Percentiles rank a stretch among this genome's conserved stretches.
These are phyloP conservation scores for Globomyces pollinis-pini DNA, from an alignment of 192 early-diverging fungal species.

Conservation along the genomic window DNA sequence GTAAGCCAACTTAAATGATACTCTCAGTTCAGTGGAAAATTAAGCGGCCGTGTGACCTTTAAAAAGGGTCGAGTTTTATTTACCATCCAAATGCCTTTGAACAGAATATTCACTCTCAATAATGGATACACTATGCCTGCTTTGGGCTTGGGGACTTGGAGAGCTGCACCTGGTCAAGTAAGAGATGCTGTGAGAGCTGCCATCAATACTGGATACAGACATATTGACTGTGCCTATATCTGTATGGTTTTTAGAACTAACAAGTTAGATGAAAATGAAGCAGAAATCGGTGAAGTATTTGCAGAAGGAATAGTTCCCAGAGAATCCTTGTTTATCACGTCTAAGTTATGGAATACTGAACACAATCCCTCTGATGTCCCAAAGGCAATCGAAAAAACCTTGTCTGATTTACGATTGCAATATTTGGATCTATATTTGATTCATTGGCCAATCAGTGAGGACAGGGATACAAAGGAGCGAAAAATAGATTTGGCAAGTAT, in stretches of 20 bases:
- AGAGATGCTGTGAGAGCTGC: slow-evolving; percentile 58
- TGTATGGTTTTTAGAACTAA: too few relatives aligned
- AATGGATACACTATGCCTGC: slow-evolving; percentile 19
- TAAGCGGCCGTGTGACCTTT: too few relatives aligned
- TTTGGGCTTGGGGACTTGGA: slow-evolving; percentile 29
- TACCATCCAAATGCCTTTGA: background rate
- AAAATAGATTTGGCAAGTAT: slow-evolving; percentile 43
- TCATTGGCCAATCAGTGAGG: slow-evolving; percentile 72
- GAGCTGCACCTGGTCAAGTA: slow-evolving; percentile 24
- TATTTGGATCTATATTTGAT: slow-evolving; percentile 81
- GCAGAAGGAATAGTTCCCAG: slow-evolving; percentile 38
- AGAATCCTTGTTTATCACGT: slow-evolving; percentile 69
- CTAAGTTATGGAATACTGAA: slow-evolving; percentile 58
- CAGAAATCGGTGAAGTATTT: slow-evolving; percentile 63
- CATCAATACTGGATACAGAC: slow-evolving; percentile 54
- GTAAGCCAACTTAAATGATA: too few relatives aligned
- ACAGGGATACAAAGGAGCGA: slow-evolving; percentile 20
- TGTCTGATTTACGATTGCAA: slow-evolving; percentile 58
- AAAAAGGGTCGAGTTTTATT: too few relatives aligned
- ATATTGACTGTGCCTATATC: slow-evolving; percentile 37
- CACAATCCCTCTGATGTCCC: slow-evolving; percentile 57
- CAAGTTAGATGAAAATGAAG: slow-evolving; percentile 78
- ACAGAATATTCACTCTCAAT: slow-evolving; percentile 6
- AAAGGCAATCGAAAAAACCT: slow-evolving; percentile 52
- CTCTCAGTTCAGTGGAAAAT: too few relatives aligned